Evolutionary conservation across 495 filamentous ascomycete species (phyloP).

Genomic region (Acidiella bohemica): DNA sequence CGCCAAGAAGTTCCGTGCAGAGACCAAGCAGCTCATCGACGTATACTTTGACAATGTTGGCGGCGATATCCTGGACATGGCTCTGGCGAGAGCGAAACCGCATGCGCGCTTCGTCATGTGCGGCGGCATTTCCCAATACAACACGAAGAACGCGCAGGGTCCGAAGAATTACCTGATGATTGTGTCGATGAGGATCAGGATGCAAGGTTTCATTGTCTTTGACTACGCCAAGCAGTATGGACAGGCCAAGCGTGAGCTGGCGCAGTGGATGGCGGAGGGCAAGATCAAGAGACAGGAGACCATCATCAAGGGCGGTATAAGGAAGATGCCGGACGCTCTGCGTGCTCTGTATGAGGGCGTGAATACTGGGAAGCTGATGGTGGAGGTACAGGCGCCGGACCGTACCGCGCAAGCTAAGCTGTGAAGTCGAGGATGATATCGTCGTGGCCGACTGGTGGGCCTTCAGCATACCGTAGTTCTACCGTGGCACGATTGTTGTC

Average conservation of each 20-base stretch:
- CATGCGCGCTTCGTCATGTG: conserved; percentile 41
- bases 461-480: too few species aligned
- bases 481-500: too few species aligned
- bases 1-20: conserved; percentile 18
- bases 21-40: conserved; percentile 40
- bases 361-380: conserved; percentile 30
- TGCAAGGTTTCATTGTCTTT: conserved; percentile 46
- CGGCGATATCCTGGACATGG: conserved; percentile 42
- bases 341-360: conserved; percentile 38
- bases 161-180: conserved; percentile 39
- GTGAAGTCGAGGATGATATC: too few species aligned
- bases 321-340: conserved; percentile 36
- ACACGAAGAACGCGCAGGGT: conserved; percentile 32
- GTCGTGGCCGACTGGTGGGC: too few species aligned
- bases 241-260: conserved; percentile 35
- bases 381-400: too few species aligned
- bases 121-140: conserved; percentile 43
- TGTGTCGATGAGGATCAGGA: conserved; percentile 34
- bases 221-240: conserved; percentile 38
- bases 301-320: conserved; percentile 37
- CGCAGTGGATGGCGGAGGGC: conserved; percentile 39
- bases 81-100: conserved; percentile 34
- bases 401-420: too few species aligned
- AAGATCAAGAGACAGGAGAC: conserved; percentile 44
- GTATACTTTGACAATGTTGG: conserved; percentile 47